These are phyloP conservation scores for Penicillium chermesinum DNA, from an alignment of 495 filamentous ascomycete genomes.

Conservation along the genomic window DNA sequence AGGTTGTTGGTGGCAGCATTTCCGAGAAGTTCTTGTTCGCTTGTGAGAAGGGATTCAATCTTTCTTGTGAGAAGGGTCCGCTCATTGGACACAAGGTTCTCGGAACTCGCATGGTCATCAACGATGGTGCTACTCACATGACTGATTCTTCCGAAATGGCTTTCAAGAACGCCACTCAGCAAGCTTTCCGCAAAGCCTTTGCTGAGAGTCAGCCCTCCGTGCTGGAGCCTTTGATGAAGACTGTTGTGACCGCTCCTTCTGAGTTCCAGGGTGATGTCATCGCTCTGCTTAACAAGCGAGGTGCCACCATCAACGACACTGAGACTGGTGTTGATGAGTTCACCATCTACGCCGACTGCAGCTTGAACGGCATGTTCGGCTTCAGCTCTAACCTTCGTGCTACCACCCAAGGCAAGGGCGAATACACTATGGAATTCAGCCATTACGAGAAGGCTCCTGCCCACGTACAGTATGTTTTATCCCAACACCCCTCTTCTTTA, in stretches of 20 bases:
- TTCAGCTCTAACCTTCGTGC: constrained; percentile 87
- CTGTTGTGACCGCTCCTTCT: constrained; percentile 85
- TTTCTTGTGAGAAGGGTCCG: constrained; percentile 81
- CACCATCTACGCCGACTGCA: constrained; percentile 88
- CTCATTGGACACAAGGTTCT: constrained; percentile 92
- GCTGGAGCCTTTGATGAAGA: constrained; percentile 98
- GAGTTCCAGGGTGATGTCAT: constrained; percentile 99
- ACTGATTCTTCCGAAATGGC: constrained; percentile 97
- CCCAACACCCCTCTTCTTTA: neutral
- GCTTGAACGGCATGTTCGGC: constrained; percentile 94
- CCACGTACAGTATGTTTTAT: constrained; percentile 74
- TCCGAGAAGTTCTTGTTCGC: constrained; percentile 94
- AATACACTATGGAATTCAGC: constrained; percentile 98
- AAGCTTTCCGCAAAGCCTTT: constrained; percentile 97
- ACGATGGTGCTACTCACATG: constrained; percentile 96
- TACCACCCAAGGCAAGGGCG: constrained; percentile 96
- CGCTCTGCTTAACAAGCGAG: constrained; percentile 92
- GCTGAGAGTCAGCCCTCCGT: constrained; percentile 68
- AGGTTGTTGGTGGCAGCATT: constrained; percentile 84
- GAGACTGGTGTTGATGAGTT: constrained; percentile 95
- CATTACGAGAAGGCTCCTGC: constrained; percentile 85
- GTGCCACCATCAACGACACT: constrained; percentile 90
- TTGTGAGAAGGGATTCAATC: constrained; percentile 92
- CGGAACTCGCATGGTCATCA: constrained; percentile 84
- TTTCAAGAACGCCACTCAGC: constrained; percentile 95